Base-by-base conservation (phyloP, 176 grass and related monocot species). In the Eleusine indica region DNA sequence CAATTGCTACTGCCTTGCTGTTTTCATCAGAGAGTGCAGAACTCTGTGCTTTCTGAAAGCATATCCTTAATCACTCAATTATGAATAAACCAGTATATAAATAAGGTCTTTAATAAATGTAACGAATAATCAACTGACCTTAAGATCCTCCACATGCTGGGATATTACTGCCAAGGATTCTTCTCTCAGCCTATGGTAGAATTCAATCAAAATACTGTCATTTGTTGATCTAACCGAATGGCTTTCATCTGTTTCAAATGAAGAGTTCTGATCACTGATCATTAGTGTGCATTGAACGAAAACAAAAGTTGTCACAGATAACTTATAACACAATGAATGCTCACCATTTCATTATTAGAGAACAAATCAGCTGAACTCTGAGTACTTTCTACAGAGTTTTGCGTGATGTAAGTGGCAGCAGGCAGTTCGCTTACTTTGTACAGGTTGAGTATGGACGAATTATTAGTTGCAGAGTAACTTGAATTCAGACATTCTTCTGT, bases 231-330 rank as follows among this genome's bases (percentile, higher is more conserved):
- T 80, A 65, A 74, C 75, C 29, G 84, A 80, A 65, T 87, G 63
- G 19, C 47, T 87, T 83, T 84, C 70, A 64, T 83, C 89, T 87
- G 89, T 87, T 90, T 83, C 49, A 87, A 75, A 75, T 35, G 89
- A 90, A 84, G 89, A 90, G 15, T 80, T 80, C 84, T 90, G 75
- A 87, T 90, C 80, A 84, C 88, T 75, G 80, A 70, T 56, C 70
- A 80, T 90, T 90, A 90, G 89, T 79, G 42, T 21, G 70, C 42
- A 46, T 79, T 25, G 1, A 42, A 74, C 75, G 44, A 66, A 41
- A 74, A 70, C 25, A 42, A 82, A 73, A 43, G 4, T 0, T 12
- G 13, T 60, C 28, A 60, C 0, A 0, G 30, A 52, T 51, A 83
- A 61, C 41, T 70, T 38, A 63, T 43, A 69, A 35, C 32, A 70